A percentile compares a stretch with the other conserved stretches of the same genome.
These are phyloP conservation scores for Aspergillus novoparasiticus DNA, from an alignment of 2,329 filamentous ascomycete species.

Conservation along the genomic window DNA sequence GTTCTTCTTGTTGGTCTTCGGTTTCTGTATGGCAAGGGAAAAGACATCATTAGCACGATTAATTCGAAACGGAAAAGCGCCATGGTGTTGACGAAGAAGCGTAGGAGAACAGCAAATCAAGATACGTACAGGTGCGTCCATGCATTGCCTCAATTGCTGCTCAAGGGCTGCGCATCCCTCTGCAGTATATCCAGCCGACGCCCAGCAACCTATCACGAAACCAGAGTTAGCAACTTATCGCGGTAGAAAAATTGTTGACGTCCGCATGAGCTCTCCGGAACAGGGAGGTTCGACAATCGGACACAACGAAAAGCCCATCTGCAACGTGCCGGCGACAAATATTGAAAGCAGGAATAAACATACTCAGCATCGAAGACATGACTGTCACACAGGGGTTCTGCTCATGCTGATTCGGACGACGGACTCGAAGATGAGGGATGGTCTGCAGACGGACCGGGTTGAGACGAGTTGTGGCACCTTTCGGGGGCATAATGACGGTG, in stretches of 20 bases:
- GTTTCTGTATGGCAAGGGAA: conserved; percentile 50
- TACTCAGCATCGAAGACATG: conserved; percentile 70
- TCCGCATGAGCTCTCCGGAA: background rate
- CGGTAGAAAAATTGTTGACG: background rate
- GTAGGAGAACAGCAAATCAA: background rate
- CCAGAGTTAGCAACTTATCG: conserved; percentile 18
- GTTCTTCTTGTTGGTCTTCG: conserved; percentile 64
- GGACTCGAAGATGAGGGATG: conserved; percentile 61
- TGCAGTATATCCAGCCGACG: conserved; percentile 49
- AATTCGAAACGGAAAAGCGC: background rate
- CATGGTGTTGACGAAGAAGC: background rate
- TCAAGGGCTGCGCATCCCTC: conserved; percentile 63
- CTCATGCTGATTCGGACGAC: conserved; percentile 63
- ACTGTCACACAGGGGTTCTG: conserved; percentile 66
- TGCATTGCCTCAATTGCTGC: conserved; percentile 65
- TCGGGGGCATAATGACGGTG: conserved; percentile 43
- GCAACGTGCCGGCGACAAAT: background rate
- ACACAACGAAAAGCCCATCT: background rate
- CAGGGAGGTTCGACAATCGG: background rate
- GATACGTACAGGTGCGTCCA: conserved; percentile 74
- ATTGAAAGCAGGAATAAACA: conserved; percentile 22
- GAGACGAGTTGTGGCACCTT: conserved; percentile 47
- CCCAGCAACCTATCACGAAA: conserved; percentile 46
- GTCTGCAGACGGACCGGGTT: conserved; percentile 51
- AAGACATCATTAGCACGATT: conserved; percentile 5